Evolutionary conservation across 768 basidiomycete genomes (phyloP), one percentile per base, ranked within the genome.

Genomic region (Ephemerocybe angulata): DNA sequence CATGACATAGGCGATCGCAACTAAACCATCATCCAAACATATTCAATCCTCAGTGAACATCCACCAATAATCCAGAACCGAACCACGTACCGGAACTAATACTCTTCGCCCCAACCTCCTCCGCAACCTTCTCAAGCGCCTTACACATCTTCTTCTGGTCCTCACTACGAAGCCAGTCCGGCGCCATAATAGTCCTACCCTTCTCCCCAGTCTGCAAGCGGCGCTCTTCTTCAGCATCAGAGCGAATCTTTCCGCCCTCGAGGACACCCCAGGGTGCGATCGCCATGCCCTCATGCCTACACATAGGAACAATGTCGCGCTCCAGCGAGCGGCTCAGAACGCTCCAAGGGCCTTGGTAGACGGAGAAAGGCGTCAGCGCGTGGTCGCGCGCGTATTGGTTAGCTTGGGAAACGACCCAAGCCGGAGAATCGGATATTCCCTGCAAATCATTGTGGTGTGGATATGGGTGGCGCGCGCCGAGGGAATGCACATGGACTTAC

Each of bases 1-100:
- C 67, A 83, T 67, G 12, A 83, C 66, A 55, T 81, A 83, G 17
- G 80, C 79, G 55, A 84, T 77, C 7, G 80, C 79, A 4, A 81
- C 78, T 77, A 15, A 15, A 30, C 35, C 8, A 44, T 35, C 11
- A 38, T 19, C 4, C n/a, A 2, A 7, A 29, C 13, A 27, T 30
- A 35, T 11, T 8, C 6, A 46, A 25, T 19, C 12, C 47, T 5
- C 35, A 21, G 43, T 17, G 2, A 25, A n/a, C n/a, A n/a, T n/a
- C n/a, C n/a, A n/a, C n/a, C n/a, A n/a, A n/a, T n/a, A n/a, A n/a
- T n/a, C n/a, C n/a, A n/a, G n/a, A 53, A 52, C 54, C 7, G 49
- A 12, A 8, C 28, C 1, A 64, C 70, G 54, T 56, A 79, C 79
- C 76, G 24, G 82, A 67, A 7, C 75, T 76, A 58, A 84, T 70